Base-by-base conservation (phyloP, 2,329 filamentous ascomycete species). In the Xylaria sp. region DNA sequence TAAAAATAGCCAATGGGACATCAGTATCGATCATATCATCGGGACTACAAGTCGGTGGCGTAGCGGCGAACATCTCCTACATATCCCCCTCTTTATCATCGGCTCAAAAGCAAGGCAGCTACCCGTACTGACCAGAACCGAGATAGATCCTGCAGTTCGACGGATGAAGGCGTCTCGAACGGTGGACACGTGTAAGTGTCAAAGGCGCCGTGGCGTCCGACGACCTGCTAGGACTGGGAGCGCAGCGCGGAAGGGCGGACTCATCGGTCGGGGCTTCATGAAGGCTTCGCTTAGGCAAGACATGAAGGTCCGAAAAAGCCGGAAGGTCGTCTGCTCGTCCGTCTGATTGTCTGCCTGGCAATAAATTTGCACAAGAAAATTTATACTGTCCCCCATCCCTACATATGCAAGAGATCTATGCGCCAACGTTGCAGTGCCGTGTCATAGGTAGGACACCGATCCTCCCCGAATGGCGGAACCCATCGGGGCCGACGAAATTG, bases 211-310 rank as follows among this genome's bases (percentile, higher is more conserved):
- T 56, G 47, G 33, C 11, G 38, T 31, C 25, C 22, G 33, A 53
- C n/a, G 10, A 56, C 22, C 17, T 42, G 50, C 0, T 47, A 36
- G 15, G 20, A 47, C 17, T n/a, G 25, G 38, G 36, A 36, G 17
- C 36, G 47, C 51, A 47, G 31, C 31, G 63, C 47, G n/a, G n/a
- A n/a, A n/a, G 38, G 36, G 25, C 33, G 11, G 22, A 6, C 20
- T 13, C 22, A 33, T 55, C 6, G 22, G 27, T 33, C 31, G 20
- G 50, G 50, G 13, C 31, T 42, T 33, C n/a, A 1, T 22, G 45
- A 29, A 27, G 27, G 20, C 42, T 45, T 61, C 56, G 50, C 42
- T 45, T 50, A 66, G 11, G 33, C 13, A 55, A 55, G 59, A 39
- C 17, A 29, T 39, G 13, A 45, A 15, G 17, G 9, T 39, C 20